Conservation (phyloP, 495 filamentous ascomycete species). For the Penicillium simplicissimum region DNA sequence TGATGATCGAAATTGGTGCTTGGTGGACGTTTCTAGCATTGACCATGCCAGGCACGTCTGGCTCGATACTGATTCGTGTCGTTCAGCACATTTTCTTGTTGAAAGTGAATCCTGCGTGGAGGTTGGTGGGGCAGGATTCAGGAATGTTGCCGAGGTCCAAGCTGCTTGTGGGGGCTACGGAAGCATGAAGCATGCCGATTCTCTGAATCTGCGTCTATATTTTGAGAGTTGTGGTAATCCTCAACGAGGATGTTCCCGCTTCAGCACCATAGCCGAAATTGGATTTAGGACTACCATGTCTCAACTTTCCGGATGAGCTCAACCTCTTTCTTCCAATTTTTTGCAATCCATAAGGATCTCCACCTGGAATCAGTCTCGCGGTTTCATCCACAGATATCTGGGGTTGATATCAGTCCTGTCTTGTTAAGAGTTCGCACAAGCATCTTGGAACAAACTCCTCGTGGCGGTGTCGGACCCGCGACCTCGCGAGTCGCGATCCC, state of each 20-base stretch:
- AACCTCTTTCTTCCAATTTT: too few relatives aligned
- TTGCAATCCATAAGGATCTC: too few relatives aligned
- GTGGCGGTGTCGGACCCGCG: neutral
- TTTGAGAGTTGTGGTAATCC: neutral
- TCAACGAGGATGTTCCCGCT: too few relatives aligned
- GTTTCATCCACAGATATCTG: too few relatives aligned
- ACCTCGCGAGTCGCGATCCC: neutral
- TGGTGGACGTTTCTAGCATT: neutral
- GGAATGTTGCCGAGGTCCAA: constrained; percentile 3
- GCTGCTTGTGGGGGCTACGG: neutral
- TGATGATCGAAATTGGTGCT: neutral
- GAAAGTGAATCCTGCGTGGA: neutral
- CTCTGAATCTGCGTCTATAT: neutral
- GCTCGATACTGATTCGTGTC: neutral
- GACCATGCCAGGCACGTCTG: neutral
- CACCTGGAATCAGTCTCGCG: too few relatives aligned
- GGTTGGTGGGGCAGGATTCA: neutral
- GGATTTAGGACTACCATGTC: too few relatives aligned
- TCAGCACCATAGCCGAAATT: too few relatives aligned
- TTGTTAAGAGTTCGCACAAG: too few relatives aligned
- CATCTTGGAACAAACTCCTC: too few relatives aligned
- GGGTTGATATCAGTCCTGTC: too few relatives aligned
- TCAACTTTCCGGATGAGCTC: too few relatives aligned
- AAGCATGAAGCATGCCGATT: neutral
- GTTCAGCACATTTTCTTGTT: too few relatives aligned